Percentiles rank a stretch among this genome's conserved stretches.
phyloP scores from a whole-genome alignment of 495 filamentous ascomycete species.

The Penicillium odoratum region DNA sequence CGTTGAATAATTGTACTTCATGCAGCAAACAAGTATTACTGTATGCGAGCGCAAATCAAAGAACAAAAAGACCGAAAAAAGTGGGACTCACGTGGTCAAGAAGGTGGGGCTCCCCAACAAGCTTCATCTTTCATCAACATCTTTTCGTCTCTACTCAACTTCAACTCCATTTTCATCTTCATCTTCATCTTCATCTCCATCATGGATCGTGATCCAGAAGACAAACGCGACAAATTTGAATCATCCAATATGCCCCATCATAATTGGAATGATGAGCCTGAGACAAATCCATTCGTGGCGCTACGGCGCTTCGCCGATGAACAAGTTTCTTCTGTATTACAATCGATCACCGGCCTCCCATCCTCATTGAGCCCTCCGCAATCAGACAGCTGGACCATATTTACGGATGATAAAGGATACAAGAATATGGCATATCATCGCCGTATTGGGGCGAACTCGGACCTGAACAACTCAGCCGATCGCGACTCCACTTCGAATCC shows the following conservation, averaged over 20 bases:
- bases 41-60: neutral
- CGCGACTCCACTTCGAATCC: slow-evolving; percentile 14
- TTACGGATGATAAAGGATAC: slow-evolving; percentile 33
- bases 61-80: neutral
- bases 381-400: slow-evolving; percentile 37
- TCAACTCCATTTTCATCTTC: slow-evolving; percentile 1
- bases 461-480: slow-evolving; percentile 12
- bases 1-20: too few species aligned
- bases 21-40: too few species aligned
- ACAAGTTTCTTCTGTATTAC: slow-evolving; percentile 55
- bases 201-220: slow-evolving; percentile 32
- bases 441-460: slow-evolving; percentile 14
- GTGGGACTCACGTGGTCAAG: slow-evolving; percentile 12
- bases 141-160: slow-evolving; percentile 1
- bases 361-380: slow-evolving; percentile 33
- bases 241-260: slow-evolving; percentile 12
- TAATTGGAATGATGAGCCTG: slow-evolving; percentile 25
- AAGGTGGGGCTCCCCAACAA: slow-evolving; percentile 31
- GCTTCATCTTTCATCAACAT: slow-evolving; percentile 14
- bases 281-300: slow-evolving; percentile 57
- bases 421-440: slow-evolving; percentile 23
- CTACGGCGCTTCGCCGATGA: slow-evolving; percentile 62
- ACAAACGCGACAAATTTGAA: slow-evolving; percentile 15
- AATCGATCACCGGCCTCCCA: slow-evolving; percentile 52
- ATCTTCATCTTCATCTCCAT: neutral